Evolutionary conservation across 371 early-diverging fungal genomes (phyloP).

Genomic region (Actinomortierella wolfii): DNA sequence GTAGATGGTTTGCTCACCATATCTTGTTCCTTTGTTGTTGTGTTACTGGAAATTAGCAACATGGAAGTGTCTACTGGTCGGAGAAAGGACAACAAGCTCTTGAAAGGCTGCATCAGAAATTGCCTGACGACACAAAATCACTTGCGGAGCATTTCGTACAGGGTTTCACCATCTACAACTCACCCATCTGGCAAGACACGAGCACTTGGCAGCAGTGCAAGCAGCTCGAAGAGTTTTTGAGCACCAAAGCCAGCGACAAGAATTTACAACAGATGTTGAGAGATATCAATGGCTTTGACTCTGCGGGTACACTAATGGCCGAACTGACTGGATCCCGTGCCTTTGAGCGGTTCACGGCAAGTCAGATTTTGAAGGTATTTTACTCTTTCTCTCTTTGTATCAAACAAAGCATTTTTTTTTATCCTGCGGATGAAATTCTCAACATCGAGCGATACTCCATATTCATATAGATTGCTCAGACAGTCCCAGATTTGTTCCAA

Average conservation of each 20-base stretch:
- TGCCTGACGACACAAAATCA: conserved; percentile 4
- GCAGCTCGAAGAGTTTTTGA: conserved; percentile 56
- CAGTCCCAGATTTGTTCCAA: conserved; percentile 42
- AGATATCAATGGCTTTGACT: background rate
- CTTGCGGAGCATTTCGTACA: conserved; percentile 58
- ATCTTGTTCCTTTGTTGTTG: too few relatives aligned
- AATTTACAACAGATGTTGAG: background rate
- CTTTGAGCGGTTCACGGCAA: conserved; percentile 83
- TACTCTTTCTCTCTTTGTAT: background rate
- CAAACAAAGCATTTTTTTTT: background rate
- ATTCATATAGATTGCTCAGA: conserved; percentile 50
- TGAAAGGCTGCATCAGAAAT: conserved; percentile 27
- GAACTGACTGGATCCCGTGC: conserved; percentile 75
- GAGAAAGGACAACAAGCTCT: conserved; percentile 51
- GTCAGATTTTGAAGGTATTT: conserved; percentile 74
- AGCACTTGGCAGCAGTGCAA: conserved; percentile 73
- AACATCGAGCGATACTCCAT: background rate
- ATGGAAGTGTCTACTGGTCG: conserved; percentile 84
- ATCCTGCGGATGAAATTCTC: background rate
- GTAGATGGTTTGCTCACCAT: too few relatives aligned
- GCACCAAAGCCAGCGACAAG: background rate
- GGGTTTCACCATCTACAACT: conserved; percentile 65
- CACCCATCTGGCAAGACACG: conserved; percentile 88
- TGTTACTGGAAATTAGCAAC: too few relatives aligned
- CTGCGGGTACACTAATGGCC: conserved; percentile 51